Evolutionary conservation across 164 flowering plant species (phyloP), one percentile per base, ranked within the genome.

Genomic region (Malania oleifera): DNA sequence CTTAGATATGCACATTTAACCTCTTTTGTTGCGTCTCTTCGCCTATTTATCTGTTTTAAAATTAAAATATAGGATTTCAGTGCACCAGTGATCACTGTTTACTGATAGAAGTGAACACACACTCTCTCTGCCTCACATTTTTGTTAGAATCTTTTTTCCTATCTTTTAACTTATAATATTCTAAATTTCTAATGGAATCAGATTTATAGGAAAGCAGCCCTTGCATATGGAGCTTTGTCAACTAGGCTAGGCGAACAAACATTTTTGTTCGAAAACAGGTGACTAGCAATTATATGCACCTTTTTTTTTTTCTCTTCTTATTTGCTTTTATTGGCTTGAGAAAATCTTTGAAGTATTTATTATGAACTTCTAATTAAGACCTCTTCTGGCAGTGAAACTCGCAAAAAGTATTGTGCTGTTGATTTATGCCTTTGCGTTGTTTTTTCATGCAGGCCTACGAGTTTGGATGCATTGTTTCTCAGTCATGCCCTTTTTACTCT

Each of bases 381-480:
- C n/a, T n/a, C n/a, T n/a, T n/a, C n/a, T n/a, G n/a, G n/a, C n/a
- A n/a, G n/a, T n/a, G n/a, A n/a, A n/a, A n/a, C n/a, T n/a, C n/a
- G n/a, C n/a, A n/a, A n/a, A n/a, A n/a, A n/a, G n/a, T n/a, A 10
- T 11, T 29, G 18, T 22, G 14, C 0, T 31, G 27, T 41, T 49
- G 38, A 9, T 27, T 14, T 27, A 25, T 3, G 12, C 55, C 22
- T 35, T 41, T 59, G 40, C 7, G 28, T 66, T 53, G 40, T 48
- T 45, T 47, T 38, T 49, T 46, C 15, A 24, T 31, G 59, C 80
- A 93, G 99, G 81, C 91, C 96, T 12, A 85, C 95, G 49, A 91
- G 97, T 71, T 64, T 93, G 75, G 99, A 93, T 81, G 95, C 97
- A 52, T 6, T 69, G 24, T 74, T 90, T 69, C 90, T 93, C 63